Conservation (phyloP, 192 early-diverging fungal genomes). For the Rhizoclosmatium sp. region DNA sequence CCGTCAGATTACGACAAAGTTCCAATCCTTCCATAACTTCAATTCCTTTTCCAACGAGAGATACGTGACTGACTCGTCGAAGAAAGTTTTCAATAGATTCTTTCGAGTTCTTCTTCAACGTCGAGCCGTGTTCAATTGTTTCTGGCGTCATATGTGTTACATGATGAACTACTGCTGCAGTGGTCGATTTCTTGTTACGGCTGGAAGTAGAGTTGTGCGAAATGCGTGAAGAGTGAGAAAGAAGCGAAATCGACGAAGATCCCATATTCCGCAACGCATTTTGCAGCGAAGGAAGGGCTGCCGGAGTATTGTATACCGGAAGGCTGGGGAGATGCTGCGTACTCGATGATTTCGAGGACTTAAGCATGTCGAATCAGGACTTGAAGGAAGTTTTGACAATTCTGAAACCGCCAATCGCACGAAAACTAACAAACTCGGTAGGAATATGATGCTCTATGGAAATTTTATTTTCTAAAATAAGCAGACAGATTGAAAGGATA, state of each 20-base stretch:
- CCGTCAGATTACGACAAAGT: slow-evolving; percentile 50
- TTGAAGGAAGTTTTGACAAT: background rate
- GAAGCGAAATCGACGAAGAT: background rate
- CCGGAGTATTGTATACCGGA: slow-evolving; percentile 5
- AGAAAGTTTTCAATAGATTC: slow-evolving; percentile 55
- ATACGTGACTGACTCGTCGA: slow-evolving; percentile 52
- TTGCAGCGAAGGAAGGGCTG: slow-evolving; percentile 21
- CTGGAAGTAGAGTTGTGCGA: background rate
- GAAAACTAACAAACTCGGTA: no score
- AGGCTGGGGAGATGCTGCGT: slow-evolving; percentile 4
- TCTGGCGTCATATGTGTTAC: slow-evolving; percentile 43
- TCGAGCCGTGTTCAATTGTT: slow-evolving; percentile 49
- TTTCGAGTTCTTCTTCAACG: slow-evolving; percentile 43
- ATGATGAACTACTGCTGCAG: background rate
- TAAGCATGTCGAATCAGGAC: background rate
- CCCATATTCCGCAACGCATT: slow-evolving; percentile 21
- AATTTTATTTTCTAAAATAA: no score
- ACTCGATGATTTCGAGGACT: slow-evolving; percentile 24
- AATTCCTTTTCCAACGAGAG: slow-evolving; percentile 52
- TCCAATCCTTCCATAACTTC: slow-evolving; percentile 51
- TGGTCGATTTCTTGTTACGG: background rate
- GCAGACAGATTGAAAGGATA: no score
- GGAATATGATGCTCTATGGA: no score
- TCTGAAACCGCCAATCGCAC: background rate
- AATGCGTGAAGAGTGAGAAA: slow-evolving; percentile 4